These are phyloP conservation scores for Paecilomyces fulvus DNA, from an alignment of 2,329 filamentous ascomycete species.

Conservation along the genomic window DNA sequence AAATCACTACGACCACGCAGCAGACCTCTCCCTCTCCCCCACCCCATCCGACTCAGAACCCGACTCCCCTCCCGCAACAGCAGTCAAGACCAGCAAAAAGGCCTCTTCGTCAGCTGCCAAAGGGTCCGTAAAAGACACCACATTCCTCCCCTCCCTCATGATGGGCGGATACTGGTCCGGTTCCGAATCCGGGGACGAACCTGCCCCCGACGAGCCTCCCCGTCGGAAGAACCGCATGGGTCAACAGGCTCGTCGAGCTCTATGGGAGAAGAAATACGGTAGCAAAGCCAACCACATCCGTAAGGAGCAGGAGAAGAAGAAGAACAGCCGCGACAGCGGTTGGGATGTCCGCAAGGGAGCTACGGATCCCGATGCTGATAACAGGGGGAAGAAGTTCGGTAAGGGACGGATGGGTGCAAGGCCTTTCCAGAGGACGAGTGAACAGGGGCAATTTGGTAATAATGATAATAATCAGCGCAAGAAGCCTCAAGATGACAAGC, in stretches of 20 bases:
- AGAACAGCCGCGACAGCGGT: conserved; percentile 39
- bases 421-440: neutral
- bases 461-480: conserved; percentile 15
- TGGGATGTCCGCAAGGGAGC: conserved; percentile 55
- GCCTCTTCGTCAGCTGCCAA: conserved; percentile 10
- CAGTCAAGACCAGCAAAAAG: conserved; percentile 14
- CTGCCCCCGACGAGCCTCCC: conserved; percentile 25
- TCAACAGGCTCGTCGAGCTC: conserved; percentile 51
- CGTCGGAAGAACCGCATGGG: conserved; percentile 54
- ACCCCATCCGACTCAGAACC: conserved; percentile 22
- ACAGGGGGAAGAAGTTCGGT: conserved; percentile 14
- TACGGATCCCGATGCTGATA: conserved; percentile 19
- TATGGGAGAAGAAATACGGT: conserved; percentile 57
- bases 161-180: conserved; percentile 57
- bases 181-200: conserved; percentile 47
- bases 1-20: conserved; percentile 8
- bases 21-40: conserved; percentile 23
- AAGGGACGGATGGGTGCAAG: conserved; percentile 13
- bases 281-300: conserved; percentile 50
- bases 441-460: conserved; percentile 12
- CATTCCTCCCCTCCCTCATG: conserved; percentile 54
- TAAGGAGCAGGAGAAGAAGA: conserved; percentile 27
- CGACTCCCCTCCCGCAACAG: conserved; percentile 18
- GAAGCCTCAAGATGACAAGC: conserved; percentile 37
- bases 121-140: conserved; percentile 31